Base-by-base conservation (phyloP, 352 stramenopile species). In the Globisporangium middletonii region DNA sequence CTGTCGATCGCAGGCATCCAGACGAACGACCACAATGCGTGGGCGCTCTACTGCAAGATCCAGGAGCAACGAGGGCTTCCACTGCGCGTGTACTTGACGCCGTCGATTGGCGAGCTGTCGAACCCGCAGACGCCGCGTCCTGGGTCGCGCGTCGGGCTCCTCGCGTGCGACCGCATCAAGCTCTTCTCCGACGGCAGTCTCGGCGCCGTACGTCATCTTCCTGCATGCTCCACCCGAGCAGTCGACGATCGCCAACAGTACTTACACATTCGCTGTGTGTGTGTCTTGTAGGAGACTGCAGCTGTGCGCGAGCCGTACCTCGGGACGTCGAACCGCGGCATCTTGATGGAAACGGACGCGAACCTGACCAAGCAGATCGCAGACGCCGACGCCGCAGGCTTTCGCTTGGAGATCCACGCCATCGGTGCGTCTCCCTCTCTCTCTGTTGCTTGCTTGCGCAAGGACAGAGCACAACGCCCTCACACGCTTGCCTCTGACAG, bases 101-200 rank as follows among this genome's bases (percentile, higher is more conserved):
- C 80, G 6, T 75, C 72, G 9, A 82, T 89, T 53, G 66, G 84
- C 30, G 86, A 94, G 45, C 54, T 93, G 30, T 63, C 66, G 19
- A 68, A 85, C 13, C n/a, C 65, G 3, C 57, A 57, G 18, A 84
- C 66, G 0, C 75, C 76, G 3, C 65, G 64, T 35, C 57, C 78
- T n/a, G 72, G 70, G 3, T 66, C 67, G 23, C 68, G 64, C 12
- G 58, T 78, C 26, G 77, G 72, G 1, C 63, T 96, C 30, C 50
- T 97, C 13, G 82, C 74, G 8, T 93, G 86, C 52, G 79, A 95
- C 51, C 83, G 89, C 27, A 77, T 96, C 59, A 97, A 97, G 60
- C 72, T 96, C 48, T 97, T 94, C 53, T 84, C 78, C 11, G 89
- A 97, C 52, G 89, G 89, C 15, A 92, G 84, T 28, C 79, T 97